phyloP scores from a whole-genome alignment of 768 basidiomycete species.

The Agaricus bisporus region DNA sequence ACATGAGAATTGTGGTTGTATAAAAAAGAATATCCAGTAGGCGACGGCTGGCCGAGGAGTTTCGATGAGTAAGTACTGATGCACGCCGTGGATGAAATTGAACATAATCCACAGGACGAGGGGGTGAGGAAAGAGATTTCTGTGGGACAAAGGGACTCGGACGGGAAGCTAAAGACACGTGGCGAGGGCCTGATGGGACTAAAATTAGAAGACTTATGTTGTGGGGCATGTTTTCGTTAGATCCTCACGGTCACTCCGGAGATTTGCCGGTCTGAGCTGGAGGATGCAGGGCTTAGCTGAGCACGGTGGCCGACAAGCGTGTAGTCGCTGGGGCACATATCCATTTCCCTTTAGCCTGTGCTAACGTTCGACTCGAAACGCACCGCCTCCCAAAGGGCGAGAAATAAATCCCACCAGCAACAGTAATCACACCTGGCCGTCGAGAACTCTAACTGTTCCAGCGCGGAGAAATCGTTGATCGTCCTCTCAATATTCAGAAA shows the following conservation, averaged over 20 bases:
- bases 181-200: constrained; percentile 4
- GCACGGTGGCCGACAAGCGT: constrained; percentile 8
- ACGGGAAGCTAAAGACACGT: background rate
- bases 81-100: too few relatives aligned
- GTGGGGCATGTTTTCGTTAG: constrained; percentile 8
- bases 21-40: too few relatives aligned
- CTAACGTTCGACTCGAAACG: background rate
- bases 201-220: constrained; percentile 10
- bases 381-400: background rate
- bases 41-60: too few relatives aligned
- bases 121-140: too few relatives aligned
- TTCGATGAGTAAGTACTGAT: too few relatives aligned
- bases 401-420: background rate
- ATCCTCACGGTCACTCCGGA: constrained; percentile 12
- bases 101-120: too few relatives aligned
- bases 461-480: constrained; percentile 11
- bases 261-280: constrained; percentile 8
- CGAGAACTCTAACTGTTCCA: constrained; percentile 4
- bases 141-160: too few relatives aligned
- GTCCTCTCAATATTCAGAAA: constrained; percentile 2
- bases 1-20: too few relatives aligned
- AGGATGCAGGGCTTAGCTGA: constrained; percentile 10
- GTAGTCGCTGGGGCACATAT: constrained; percentile 1
- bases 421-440: background rate
- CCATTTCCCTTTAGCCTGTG: background rate